Base-by-base conservation (phyloP, 768 basidiomycete species). In the Naganishia onofrii region DNA sequence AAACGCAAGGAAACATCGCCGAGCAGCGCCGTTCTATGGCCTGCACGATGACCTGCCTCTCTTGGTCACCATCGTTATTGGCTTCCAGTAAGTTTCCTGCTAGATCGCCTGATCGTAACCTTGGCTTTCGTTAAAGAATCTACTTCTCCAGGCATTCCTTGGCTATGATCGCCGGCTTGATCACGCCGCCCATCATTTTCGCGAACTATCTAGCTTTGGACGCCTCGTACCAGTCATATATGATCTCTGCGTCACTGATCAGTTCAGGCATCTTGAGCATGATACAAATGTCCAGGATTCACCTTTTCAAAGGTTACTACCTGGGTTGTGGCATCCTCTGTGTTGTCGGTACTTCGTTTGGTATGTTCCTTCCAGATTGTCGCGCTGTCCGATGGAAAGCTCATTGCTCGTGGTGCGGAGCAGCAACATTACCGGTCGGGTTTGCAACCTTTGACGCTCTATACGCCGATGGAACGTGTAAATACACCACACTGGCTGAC, bases 151-250 rank as follows among this genome's bases (percentile, higher is more conserved):
- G 57, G n/a, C 90, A 91, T 76, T 85, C 88, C 1, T 85, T 91
- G 12, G 90, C 89, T 1, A 92, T 92, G 90, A 84, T 91, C 19
- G 90, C 89, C 1, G 90, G 89, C 2, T 83, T 91, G 52, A 90
- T 92, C 74, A 90, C 89, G 0, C 91, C 90, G 0, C 90, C 91
- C 0, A 91, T 91, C 74, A 89, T 91, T 70, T 88, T 92, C 74
- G 86, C 89, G 0, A 86, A 85, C 66, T 78, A 86, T 4, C 80
- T 92, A 44, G 86, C 81, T 69, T 81, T 91, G 23, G 87, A 89
- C 58, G 75, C 84, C 1, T 80, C 80, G 31, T 87, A 84, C 1
- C 88, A 88, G 13, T 83, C 88, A 0, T 93, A 92, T 76, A 86
- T 92, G 88, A 86, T 92, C 73, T 91, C 90, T 9, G 87, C 91